Evolutionary conservation across 2,329 filamentous ascomycete genomes (phyloP), one percentile per base, ranked within the genome.

Genomic region (Pseudocercospora musae): DNA sequence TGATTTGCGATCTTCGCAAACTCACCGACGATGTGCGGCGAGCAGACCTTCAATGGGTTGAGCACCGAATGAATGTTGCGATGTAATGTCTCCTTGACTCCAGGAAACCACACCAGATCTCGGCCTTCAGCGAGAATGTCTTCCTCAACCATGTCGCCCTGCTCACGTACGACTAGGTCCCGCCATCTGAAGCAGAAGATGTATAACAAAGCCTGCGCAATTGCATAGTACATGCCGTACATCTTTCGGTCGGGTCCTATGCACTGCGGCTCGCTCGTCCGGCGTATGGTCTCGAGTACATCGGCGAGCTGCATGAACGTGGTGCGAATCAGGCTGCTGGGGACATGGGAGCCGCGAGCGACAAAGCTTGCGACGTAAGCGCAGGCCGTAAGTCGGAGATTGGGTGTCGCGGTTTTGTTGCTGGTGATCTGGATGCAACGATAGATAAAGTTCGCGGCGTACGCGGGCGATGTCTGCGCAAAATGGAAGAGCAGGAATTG

Each of bases 101-200:
- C 85, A 8, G 87, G 83, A 57, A 89, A 85, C 89, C 95, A 98
- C 44, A 85, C 83, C 46, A 96, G 86, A 61, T 96, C 90, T 68
- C 89, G 87, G 2, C 87, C 62, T 85, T 89, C 66, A 80, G 85
- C 77, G 85, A 89, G 61, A 27, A 75, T 78, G 48, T 86, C 82
- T 46, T 84, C 78, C n/a, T 81, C 76, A 53, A 78, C 78, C 50
- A 81, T 78, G 15, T 87, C 62, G 15, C 64, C 64, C 53, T 70
- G 69, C 1, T 85, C 67, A 10, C 75, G 83, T 20, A 85, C 81
- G 60, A 91, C 89, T 52, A 99, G 82, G 72, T 98, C 94, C 64
- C 92, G 89, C 95, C 95, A 99, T 59, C 95, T 88, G 81, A 99
- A 99, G 80, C 95, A 99, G 78, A 96, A 97, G 62, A 96, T 94